Evolutionary conservation across 2,329 filamentous ascomycete genomes (phyloP), one percentile per base, ranked within the genome.

Genomic region (Aureobasidium sp.): DNA sequence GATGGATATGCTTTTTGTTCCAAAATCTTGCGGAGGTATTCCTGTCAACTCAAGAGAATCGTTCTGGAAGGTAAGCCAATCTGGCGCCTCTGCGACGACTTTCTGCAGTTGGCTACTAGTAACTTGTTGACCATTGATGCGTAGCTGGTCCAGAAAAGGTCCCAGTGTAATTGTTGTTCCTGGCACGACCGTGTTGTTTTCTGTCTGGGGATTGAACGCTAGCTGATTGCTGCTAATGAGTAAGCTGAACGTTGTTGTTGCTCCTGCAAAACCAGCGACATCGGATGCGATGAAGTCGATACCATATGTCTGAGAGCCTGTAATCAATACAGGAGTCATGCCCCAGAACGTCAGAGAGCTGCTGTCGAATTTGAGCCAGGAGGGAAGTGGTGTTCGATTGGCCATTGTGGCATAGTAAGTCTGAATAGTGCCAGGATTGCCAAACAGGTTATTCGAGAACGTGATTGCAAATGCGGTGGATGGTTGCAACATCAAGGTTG

Each of bases 311-410:
- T 95, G 87, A 3, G 90, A 87, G 8, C 85, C 85, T 36, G 86
- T 82, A 62, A 83, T 81, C 50, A 85, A 78, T 0, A 85, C 76
- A 1, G 90, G 91, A 2, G 87, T 88, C 37, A 75, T 82, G 29
- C 91, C 91, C 1, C 82, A 83, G 67, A 96, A 95, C 0, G 79
- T 80, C 42, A 96, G 75, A 0, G 74, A 78, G 2, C 71, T 71
- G 1, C 81, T 70, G 66, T 94, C 82, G 68, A 96, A 96, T n/a
- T 77, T 76, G 48, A 96, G 77, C 91, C 91, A 96, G 0, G 90
- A 86, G 25, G 91, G 91, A 39, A 96, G 76, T 39, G 91, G 91
- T n/a, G 88, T 89, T 68, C 89, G 89, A 68, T 93, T 83, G 5
- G 79, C 80, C 4, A 89, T 88, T 3, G 88, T 85, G 9, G 90